Conservation (phyloP, 345 rosid species). For the Rhodomyrtus tomentosa region DNA sequence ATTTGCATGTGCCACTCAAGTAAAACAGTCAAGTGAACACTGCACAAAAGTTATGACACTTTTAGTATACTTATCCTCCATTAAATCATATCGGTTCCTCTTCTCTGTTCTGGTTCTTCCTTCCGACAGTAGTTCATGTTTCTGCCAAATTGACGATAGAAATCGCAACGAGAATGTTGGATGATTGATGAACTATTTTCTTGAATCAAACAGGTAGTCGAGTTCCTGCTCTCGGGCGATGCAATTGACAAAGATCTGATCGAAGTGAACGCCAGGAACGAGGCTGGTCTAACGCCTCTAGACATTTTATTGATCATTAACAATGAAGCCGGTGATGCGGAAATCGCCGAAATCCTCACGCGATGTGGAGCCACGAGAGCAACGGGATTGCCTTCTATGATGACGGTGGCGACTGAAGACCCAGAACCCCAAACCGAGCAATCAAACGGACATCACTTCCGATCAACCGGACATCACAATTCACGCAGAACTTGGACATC, state of each 20-base stretch:
- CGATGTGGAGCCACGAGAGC: conserved; percentile 6
- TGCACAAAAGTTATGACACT: too few relatives aligned
- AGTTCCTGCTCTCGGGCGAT: conserved; percentile 1
- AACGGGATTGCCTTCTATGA: neutral
- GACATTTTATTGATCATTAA: conserved; percentile 6
- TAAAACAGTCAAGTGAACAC: too few relatives aligned
- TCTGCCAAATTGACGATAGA: neutral
- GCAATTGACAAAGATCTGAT: neutral
- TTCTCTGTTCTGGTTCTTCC: neutral
- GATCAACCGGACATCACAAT: neutral
- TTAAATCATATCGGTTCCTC: neutral
- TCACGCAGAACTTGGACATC: neutral
- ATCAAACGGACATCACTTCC: neutral
- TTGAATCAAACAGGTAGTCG: conserved; percentile 3
- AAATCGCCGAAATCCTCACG: conserved; percentile 10
- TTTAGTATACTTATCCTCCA: too few relatives aligned
- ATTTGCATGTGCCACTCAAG: too few relatives aligned
- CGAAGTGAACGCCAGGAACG: conserved; percentile 13
- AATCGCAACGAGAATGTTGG: neutral
- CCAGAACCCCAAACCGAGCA: neutral
- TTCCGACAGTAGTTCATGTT: neutral
- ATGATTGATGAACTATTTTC: neutral
- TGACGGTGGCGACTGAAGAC: neutral
- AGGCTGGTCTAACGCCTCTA: conserved; percentile 14
- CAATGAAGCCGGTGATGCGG: conserved; percentile 14